Evolutionary conservation across 805 yeast genomes (phyloP).

Genomic region (Aciculoconidium aculeatum): DNA sequence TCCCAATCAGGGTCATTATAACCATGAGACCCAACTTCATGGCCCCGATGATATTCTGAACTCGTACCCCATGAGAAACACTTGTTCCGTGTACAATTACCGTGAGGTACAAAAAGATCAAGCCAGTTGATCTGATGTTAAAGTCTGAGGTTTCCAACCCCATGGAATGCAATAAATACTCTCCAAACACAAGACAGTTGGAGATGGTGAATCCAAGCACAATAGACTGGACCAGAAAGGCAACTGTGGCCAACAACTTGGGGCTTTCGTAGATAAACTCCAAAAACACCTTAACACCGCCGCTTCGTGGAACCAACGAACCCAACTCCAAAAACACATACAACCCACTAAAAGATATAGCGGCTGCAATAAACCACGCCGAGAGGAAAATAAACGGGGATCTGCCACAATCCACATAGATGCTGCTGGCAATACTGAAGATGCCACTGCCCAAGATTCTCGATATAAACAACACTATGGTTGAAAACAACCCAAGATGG

Average conservation of each 20-base stretch:
- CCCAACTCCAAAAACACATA: slow-evolving; percentile 67
- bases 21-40: slow-evolving; percentile 51
- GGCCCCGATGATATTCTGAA: slow-evolving; percentile 60
- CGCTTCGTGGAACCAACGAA: slow-evolving; percentile 63
- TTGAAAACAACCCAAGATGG: slow-evolving; percentile 64
- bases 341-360: slow-evolving; percentile 61
- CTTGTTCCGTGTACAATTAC: slow-evolving; percentile 51
- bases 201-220: slow-evolving; percentile 51
- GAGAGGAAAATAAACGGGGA: slow-evolving; percentile 53
- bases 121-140: slow-evolving; percentile 28
- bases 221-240: slow-evolving; percentile 44
- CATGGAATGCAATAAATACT: slow-evolving; percentile 45
- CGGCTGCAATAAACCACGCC: slow-evolving; percentile 60
- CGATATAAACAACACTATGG: slow-evolving; percentile 57
- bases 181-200: slow-evolving; percentile 57
- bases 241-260: slow-evolving; percentile 45
- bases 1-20: slow-evolving; percentile 51
- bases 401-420: slow-evolving; percentile 64
- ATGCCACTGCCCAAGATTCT: slow-evolving; percentile 77
- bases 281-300: slow-evolving; percentile 69
- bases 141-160: slow-evolving; percentile 36
- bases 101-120: slow-evolving; percentile 22
- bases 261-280: slow-evolving; percentile 65
- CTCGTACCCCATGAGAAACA: slow-evolving; percentile 49
- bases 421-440: slow-evolving; percentile 64